Percentiles rank a stretch among this genome's conserved stretches.
These are phyloP conservation scores for Phialophora tarda DNA, from an alignment of 2,329 filamentous ascomycete species.

Conservation along the genomic window DNA sequence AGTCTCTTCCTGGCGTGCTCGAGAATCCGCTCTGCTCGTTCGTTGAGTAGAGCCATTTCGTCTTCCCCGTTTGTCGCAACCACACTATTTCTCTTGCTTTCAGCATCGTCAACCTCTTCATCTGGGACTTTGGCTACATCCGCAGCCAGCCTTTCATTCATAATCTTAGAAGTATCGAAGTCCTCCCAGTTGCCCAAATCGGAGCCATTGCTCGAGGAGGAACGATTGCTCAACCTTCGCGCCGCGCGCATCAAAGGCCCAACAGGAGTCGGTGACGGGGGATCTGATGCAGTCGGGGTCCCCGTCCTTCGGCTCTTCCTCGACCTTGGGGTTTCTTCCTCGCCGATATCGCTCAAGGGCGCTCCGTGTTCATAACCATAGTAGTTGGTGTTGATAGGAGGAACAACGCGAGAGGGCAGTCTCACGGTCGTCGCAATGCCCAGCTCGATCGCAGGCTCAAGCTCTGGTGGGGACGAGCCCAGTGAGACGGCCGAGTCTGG, in stretches of 20 bases:
- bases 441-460: slow-evolving; percentile 25
- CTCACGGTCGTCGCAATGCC: slow-evolving; percentile 35
- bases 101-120: slow-evolving; percentile 42
- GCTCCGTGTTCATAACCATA: slow-evolving; percentile 48
- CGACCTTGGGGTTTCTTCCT: slow-evolving; percentile 46
- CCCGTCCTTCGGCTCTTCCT: slow-evolving; percentile 26
- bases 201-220: slow-evolving; percentile 44
- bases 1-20: slow-evolving; percentile 89
- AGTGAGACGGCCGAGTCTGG: slow-evolving; percentile 26
- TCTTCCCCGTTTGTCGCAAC: slow-evolving; percentile 58
- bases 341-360: slow-evolving; percentile 54
- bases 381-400: slow-evolving; percentile 38
- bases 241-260: slow-evolving; percentile 19
- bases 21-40: slow-evolving; percentile 85
- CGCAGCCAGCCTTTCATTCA: slow-evolving; percentile 37
- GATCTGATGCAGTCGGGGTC: slow-evolving; percentile 17
- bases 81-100: slow-evolving; percentile 43
- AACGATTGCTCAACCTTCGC: slow-evolving; percentile 61
- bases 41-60: slow-evolving; percentile 76
- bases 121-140: slow-evolving; percentile 39
- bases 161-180: slow-evolving; percentile 38
- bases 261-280: slow-evolving; percentile 30
- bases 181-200: slow-evolving; percentile 41
- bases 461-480: slow-evolving; percentile 24
- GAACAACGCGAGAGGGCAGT: slow-evolving; percentile 29